A percentile compares a stretch with the other conserved stretches of the same genome.
phyloP scores from a whole-genome alignment of 805 yeast genomes.

The Starmera pachycereana region DNA sequence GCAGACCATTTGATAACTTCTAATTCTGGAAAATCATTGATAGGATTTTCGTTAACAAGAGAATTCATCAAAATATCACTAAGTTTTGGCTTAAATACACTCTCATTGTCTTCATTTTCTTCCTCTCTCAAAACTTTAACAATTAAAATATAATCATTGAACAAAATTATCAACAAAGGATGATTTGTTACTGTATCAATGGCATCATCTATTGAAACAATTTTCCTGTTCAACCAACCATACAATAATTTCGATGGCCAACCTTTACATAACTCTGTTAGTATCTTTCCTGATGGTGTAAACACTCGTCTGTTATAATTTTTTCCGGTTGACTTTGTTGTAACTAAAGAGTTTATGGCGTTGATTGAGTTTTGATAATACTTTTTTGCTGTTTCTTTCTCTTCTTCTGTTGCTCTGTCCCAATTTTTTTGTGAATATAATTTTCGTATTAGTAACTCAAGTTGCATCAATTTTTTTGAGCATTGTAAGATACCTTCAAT shows the following conservation, averaged over 20 bases:
- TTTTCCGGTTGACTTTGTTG: constrained; percentile 26
- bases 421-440: constrained; percentile 40
- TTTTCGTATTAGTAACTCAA: constrained; percentile 60
- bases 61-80: constrained; percentile 88
- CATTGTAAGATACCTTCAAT: constrained; percentile 56
- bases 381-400: constrained; percentile 17
- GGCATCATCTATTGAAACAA: constrained; percentile 62
- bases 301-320: constrained; percentile 59
- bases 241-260: constrained; percentile 86
- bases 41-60: constrained; percentile 72
- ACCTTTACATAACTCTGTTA: constrained; percentile 71
- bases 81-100: constrained; percentile 37
- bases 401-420: constrained; percentile 21
- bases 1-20: constrained; percentile 59
- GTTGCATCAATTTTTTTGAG: constrained; percentile 58
- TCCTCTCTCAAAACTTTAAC: constrained; percentile 40
- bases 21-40: constrained; percentile 58
- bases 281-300: constrained; percentile 84
- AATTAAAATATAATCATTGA: constrained; percentile 71
- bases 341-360: constrained; percentile 78
- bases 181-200: constrained; percentile 22
- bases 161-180: constrained; percentile 56
- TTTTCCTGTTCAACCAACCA: constrained; percentile 83
- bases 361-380: constrained; percentile 45
- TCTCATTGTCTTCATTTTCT: constrained; percentile 13